Percentiles rank a stretch among this genome's conserved stretches.
Conservation (phyloP, 305 asterid species). For the Solanum aculeatissimum region DNA sequence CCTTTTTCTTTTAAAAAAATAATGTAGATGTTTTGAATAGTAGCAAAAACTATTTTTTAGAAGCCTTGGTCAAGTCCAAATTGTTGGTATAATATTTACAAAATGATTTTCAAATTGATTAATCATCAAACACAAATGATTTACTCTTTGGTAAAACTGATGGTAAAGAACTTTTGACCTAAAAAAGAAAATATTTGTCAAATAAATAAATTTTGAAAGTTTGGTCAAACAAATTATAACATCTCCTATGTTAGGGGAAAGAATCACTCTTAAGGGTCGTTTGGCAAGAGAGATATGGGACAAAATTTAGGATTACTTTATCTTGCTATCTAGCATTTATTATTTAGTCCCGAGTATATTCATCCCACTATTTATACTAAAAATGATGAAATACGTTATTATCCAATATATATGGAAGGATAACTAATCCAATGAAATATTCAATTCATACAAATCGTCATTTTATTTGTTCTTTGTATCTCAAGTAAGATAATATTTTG, state of each 20-base stretch:
- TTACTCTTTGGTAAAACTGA: background rate
- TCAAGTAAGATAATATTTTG: background rate
- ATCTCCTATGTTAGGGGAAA: background rate
- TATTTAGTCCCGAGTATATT: background rate
- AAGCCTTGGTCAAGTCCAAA: background rate
- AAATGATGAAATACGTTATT: background rate
- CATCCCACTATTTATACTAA: background rate
- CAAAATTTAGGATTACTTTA: background rate
- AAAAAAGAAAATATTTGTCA: too few relatives aligned
- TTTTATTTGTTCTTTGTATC: background rate
- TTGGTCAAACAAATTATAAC: background rate
- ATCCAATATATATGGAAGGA: rapidly evolving
- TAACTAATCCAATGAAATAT: background rate
- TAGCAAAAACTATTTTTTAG: background rate
- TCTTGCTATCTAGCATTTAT: background rate
- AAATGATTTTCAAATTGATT: background rate
- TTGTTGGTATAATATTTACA: background rate
- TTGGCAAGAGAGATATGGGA: background rate
- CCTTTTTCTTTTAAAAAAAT: too few relatives aligned
- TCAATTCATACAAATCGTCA: background rate
- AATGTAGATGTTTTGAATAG: background rate
- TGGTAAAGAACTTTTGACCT: too few relatives aligned
- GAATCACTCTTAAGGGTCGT: background rate
- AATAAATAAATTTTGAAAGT: background rate
- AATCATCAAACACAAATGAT: background rate